A percentile compares a stretch with the other conserved stretches of the same genome.
Evolutionary conservation across 1,284 basidiomycete species (phyloP).

Genomic region (Cryptococcus wingfieldii): DNA sequence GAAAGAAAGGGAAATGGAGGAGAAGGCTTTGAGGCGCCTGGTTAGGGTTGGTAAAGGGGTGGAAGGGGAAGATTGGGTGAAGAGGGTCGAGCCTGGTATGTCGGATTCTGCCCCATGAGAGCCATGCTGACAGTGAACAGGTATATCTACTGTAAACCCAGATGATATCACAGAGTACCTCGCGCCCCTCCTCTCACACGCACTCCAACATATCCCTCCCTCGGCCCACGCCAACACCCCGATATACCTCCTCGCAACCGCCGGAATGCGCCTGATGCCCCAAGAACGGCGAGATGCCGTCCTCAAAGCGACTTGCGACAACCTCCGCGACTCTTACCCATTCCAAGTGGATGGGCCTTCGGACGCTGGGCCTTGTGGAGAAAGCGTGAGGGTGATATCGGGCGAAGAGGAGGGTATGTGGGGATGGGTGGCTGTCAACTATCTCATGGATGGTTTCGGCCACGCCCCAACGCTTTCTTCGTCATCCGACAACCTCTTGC

Average conservation of each 20-base stretch:
- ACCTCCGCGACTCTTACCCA: slow-evolving; percentile 64
- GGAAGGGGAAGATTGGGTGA: slow-evolving; percentile 76
- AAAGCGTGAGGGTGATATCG: slow-evolving; percentile 88
- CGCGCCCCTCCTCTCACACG: slow-evolving; percentile 76
- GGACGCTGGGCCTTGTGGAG: slow-evolving; percentile 69
- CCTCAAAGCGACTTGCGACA: slow-evolving; percentile 69
- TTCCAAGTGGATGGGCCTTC: slow-evolving; percentile 52
- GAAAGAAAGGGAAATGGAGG: slow-evolving; percentile 38
- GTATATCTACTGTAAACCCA: slow-evolving; percentile 74
- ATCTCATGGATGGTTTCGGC: slow-evolving; percentile 96
- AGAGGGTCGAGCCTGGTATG: slow-evolving; percentile 89
- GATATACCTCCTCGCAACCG: slow-evolving; percentile 90
- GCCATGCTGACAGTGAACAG: slow-evolving; percentile 52
- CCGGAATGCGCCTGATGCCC: slow-evolving; percentile 89
- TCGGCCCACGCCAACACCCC: slow-evolving; percentile 78
- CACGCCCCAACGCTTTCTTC: slow-evolving; percentile 40
- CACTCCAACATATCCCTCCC: slow-evolving; percentile 75
- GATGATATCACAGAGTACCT: slow-evolving; percentile 71
- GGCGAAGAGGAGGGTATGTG: slow-evolving; percentile 98
- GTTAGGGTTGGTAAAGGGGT: slow-evolving; percentile 66
- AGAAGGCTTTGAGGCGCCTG: slow-evolving; percentile 61
- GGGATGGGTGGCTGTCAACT: slow-evolving; percentile 99
- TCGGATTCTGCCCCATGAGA: neutral
- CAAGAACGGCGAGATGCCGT: slow-evolving; percentile 66
- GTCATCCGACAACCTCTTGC: slow-evolving; percentile 23